Evolutionary conservation across 2,329 filamentous ascomycete genomes (phyloP).

Genomic region (Aspergillus aculeatinus): DNA sequence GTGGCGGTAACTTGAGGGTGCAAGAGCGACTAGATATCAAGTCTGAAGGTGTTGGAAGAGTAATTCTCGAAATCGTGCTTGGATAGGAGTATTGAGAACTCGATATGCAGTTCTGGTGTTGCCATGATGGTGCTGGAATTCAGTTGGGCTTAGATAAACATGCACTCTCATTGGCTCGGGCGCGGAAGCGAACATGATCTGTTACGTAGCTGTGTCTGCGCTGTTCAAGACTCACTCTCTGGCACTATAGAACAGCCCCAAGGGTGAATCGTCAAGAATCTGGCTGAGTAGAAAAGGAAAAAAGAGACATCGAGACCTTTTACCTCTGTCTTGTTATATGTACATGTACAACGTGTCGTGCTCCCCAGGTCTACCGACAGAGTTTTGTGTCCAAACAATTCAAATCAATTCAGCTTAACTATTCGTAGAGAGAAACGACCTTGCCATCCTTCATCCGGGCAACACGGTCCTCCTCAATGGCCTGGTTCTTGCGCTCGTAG

Average conservation of each 20-base stretch:
- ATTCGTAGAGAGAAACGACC: slow-evolving; percentile 45
- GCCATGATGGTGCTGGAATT: background rate
- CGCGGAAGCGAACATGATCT: background rate
- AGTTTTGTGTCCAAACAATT: slow-evolving; percentile 19
- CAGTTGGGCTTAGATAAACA: background rate
- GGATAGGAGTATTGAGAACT: background rate
- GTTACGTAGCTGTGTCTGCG: background rate
- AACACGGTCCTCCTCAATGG: slow-evolving; percentile 58
- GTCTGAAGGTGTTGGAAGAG: slow-evolving; percentile 45
- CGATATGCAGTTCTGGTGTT: background rate
- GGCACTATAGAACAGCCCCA: background rate
- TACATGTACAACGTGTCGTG: slow-evolving; percentile 38
- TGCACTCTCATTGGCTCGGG: background rate
- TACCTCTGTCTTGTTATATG: slow-evolving; percentile 34
- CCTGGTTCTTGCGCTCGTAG: slow-evolving; percentile 59
- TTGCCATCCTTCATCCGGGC: slow-evolving; percentile 46
- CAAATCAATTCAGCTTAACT: slow-evolving; percentile 26
- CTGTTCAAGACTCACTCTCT: background rate
- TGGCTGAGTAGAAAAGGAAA: slow-evolving; percentile 22
- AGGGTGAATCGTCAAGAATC: background rate
- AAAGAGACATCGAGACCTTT: slow-evolving; percentile 27
- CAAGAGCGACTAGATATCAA: slow-evolving; percentile 38
- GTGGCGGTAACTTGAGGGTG: slow-evolving; percentile 28
- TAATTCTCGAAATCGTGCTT: slow-evolving; percentile 37
- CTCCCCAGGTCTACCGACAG: slow-evolving; percentile 25